Evolutionary conservation across 495 filamentous ascomycete genomes (phyloP).

Genomic region (Penicillium simplicissimum): DNA sequence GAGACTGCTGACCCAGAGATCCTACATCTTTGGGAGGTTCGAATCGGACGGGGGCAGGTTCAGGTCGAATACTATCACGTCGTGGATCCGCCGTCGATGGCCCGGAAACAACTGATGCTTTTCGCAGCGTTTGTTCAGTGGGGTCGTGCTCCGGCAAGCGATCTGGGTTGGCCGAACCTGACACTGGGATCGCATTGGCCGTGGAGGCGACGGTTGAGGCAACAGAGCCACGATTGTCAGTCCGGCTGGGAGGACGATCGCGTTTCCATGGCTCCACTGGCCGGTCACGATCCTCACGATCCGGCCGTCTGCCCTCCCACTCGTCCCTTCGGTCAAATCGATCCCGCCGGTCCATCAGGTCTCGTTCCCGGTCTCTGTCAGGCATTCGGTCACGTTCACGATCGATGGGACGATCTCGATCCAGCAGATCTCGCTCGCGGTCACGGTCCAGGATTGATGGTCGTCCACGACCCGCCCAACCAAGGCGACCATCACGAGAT

Average conservation of each 20-base stretch:
- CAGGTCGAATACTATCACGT: slow-evolving; percentile 45
- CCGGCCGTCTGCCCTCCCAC: slow-evolving; percentile 37
- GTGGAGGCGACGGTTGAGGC: slow-evolving; percentile 28
- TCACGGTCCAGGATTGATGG: slow-evolving; percentile 46
- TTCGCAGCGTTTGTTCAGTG: slow-evolving; percentile 33
- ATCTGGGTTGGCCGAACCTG: slow-evolving; percentile 13
- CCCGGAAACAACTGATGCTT: slow-evolving; percentile 39
- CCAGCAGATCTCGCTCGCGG: slow-evolving; percentile 36
- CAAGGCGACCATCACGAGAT: slow-evolving; percentile 58
- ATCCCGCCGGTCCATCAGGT: slow-evolving; percentile 43
- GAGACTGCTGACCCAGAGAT: slow-evolving; percentile 47
- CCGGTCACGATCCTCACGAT: slow-evolving; percentile 59
- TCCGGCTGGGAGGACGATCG: slow-evolving; percentile 45
- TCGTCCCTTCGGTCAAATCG: slow-evolving; percentile 52
- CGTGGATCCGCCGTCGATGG: slow-evolving; percentile 32
- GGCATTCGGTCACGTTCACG: slow-evolving; percentile 37
- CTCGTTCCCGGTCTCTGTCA: slow-evolving; percentile 33
- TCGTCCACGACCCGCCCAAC: slow-evolving; percentile 50
- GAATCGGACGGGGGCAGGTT: slow-evolving; percentile 36
- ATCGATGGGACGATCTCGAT: slow-evolving; percentile 30
- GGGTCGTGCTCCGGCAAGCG: slow-evolving; percentile 27
- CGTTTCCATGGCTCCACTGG: slow-evolving; percentile 59
- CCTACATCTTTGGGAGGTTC: slow-evolving; percentile 45
- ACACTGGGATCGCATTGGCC: slow-evolving; percentile 16
- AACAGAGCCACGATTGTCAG: slow-evolving; percentile 43